Base-by-base conservation (phyloP, 1,284 basidiomycete genomes). In the Trichosporon inkin region DNA sequence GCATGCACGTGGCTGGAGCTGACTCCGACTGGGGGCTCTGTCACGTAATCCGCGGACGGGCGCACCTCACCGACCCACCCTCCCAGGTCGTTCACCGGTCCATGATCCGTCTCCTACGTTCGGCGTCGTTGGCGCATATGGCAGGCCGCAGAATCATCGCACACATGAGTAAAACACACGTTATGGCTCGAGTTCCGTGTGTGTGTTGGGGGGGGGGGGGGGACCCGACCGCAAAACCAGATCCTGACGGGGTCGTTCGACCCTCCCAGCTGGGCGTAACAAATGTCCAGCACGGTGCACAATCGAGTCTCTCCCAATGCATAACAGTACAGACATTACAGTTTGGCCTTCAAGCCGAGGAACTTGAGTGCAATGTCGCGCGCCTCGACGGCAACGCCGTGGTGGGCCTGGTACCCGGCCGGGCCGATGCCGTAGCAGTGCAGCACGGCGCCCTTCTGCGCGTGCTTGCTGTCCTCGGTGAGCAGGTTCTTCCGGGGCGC, bases 401-500 rank as follows among this genome's bases (percentile, higher is more conserved):
- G 68, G 51, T 68, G 71, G 16, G 66, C 60, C 67, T 78, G 76
- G 63, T 74, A 79, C 62, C 67, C 66, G 8, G 78, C 73, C 35
- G 70, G 79, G 62, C 79, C 78, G 39, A 83, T 80, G 22, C 83
- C 88, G 71, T 82, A 90, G 74, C 89, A 88, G 75, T 93, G 92
- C 58, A 86, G 80, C 2, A 86, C 80, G 10, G 76, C 76, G 79
- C 76, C 55, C 81, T 24, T 32, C 5, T 37, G 53, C 28, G 36
- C 16, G 36, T 53, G 4, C 35, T 49, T 28, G 6, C 22, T 54
- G 57, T 20, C 44, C 20, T 11, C 37, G 4, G 61, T 58, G 1
- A 62, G 51, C 22, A 66, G 22, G 5, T 47, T 56, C 10, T 68
- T 58, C 56, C 68, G 61, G 10, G 83, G 58, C 39, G 68, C 68